Base-by-base conservation (phyloP, 169 alveolate genomes). In the Cardiosporidium cionae region DNA sequence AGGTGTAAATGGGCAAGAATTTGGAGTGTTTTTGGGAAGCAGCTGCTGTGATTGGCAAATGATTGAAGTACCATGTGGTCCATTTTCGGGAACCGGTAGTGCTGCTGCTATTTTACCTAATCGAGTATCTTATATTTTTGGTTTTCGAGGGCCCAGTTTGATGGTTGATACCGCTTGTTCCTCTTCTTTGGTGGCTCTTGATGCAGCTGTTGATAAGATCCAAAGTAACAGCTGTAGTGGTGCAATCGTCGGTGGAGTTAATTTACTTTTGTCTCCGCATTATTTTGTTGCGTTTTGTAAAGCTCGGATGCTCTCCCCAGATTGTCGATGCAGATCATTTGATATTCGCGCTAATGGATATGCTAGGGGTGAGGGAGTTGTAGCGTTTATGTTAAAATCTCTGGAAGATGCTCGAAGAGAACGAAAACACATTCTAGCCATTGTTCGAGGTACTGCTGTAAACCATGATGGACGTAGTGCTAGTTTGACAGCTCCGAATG, bases 151-250 rank as follows among this genome's bases (percentile, higher is more conserved):
- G 3, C 89, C 92, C 22, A 76, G 86, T 0, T 74, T 82, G 74
- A 87, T 90, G 0, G 87, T 87, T 52, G 92, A 87, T 72, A 84
- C 92, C 7, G 92, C 92, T 1, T 87, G 92, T 66, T 82, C 89
- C n/a, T 86, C 92, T 2, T 84, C 92, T 37, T 79, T 87, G 22
- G 92, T 87, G 58, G 92, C 92, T 16, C 70, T 86, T 16, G 87
- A 87, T 52, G 84, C 78, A 31, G 88, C 92, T 34, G 74, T 76
- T 25, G 67, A 74, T 32, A 82, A 76, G 25, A 7, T 87, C 5
- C 33, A 70, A 0, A 66, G 80, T 34, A 80, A 81, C 4, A 75
- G 81, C 9, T 87, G 92, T 70, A 72, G 54, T 25, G 83, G 81
- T 6, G 92, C 92, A 0, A 87, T 78, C 52, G 87, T 84, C 23